These are phyloP conservation scores for Fusarium penzigii DNA, from an alignment of 2,329 filamentous ascomycete species.

Conservation along the genomic window DNA sequence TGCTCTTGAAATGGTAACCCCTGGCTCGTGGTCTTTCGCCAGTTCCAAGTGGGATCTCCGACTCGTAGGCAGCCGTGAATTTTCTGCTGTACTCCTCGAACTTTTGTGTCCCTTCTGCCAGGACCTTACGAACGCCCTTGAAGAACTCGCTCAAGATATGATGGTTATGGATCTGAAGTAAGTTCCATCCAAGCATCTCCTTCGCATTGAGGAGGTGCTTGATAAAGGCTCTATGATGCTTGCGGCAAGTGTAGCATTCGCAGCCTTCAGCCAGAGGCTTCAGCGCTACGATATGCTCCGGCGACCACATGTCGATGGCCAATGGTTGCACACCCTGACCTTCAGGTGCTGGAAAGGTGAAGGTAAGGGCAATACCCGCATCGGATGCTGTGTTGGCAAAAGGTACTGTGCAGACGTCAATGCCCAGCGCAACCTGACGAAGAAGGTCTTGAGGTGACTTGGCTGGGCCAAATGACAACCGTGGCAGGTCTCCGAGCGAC, in stretches of 20 bases:
- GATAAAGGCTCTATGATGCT: slow-evolving; percentile 83
- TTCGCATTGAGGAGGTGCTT: slow-evolving; percentile 86
- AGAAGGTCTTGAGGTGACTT: slow-evolving; percentile 75
- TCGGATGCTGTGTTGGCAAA: slow-evolving; percentile 78
- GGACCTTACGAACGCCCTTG: slow-evolving; percentile 62
- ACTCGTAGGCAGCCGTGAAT: slow-evolving; percentile 62
- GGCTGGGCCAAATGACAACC: slow-evolving; percentile 72
- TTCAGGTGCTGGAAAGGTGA: slow-evolving; percentile 63
- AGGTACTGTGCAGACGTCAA: slow-evolving; percentile 77
- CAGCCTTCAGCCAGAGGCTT: slow-evolving; percentile 65
- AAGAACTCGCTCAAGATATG: slow-evolving; percentile 74
- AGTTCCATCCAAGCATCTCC: slow-evolving; percentile 95
- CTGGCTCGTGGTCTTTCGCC: slow-evolving; percentile 77
- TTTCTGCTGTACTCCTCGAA: slow-evolving; percentile 57
- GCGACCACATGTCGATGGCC: slow-evolving; percentile 77
- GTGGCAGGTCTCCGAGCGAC: slow-evolving; percentile 63
- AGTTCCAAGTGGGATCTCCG: slow-evolving; percentile 69
- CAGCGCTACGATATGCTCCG: slow-evolving; percentile 61
- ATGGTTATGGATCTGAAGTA: slow-evolving; percentile 92
- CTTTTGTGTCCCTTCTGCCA: slow-evolving; percentile 52
- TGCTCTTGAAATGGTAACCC: slow-evolving; percentile 79
- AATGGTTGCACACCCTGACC: slow-evolving; percentile 47
- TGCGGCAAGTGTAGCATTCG: slow-evolving; percentile 78
- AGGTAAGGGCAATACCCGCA: slow-evolving; percentile 80
- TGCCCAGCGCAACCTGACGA: slow-evolving; percentile 71